Evolutionary conservation across 1,139 yeast species (phyloP).

Genomic region (Blastobotrys malaysiensis): DNA sequence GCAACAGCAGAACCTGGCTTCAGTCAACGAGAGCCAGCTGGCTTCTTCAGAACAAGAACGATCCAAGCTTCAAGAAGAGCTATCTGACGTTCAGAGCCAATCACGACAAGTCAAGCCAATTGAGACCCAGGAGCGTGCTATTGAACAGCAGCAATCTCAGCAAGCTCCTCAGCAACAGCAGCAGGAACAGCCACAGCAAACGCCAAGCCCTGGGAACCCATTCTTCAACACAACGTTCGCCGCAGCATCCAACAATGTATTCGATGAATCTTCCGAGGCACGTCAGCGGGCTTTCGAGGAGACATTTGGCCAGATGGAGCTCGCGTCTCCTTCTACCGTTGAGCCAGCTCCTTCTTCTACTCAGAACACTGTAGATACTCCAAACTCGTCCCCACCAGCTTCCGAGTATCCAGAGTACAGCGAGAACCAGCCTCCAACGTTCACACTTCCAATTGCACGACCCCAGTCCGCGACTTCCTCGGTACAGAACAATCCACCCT

Average conservation of each 20-base stretch:
- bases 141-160: slow-evolving; percentile 2
- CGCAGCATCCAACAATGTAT: slow-evolving; percentile 14
- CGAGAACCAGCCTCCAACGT: slow-evolving; percentile 44
- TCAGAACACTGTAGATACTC: slow-evolving; percentile 44
- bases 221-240: slow-evolving; percentile 29
- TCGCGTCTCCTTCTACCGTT: slow-evolving; percentile 28
- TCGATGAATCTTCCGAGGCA: not conserved
- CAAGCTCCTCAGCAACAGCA: slow-evolving; percentile 8
- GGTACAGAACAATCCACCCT: slow-evolving; percentile 86
- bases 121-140: not conserved
- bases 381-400: slow-evolving; percentile 51
- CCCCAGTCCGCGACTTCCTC: slow-evolving; percentile 86
- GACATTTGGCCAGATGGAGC: slow-evolving; percentile 25
- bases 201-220: slow-evolving; percentile 22
- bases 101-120: slow-evolving; percentile 26
- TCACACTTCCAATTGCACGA: slow-evolving; percentile 48
- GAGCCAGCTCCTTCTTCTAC: slow-evolving; percentile 38
- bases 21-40: slow-evolving; percentile 66
- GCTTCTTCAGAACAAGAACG: slow-evolving; percentile 52
- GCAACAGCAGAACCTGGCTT: slow-evolving; percentile 56
- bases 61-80: slow-evolving; percentile 40
- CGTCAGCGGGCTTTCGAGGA: slow-evolving; percentile 24
- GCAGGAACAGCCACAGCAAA: slow-evolving; percentile 6
- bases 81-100: slow-evolving; percentile 27
- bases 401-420: slow-evolving; percentile 37